Evolutionary conservation across 2,329 filamentous ascomycete genomes (phyloP), one percentile per base, ranked within the genome.

Genomic region (Fragosphaeria purpurea): DNA sequence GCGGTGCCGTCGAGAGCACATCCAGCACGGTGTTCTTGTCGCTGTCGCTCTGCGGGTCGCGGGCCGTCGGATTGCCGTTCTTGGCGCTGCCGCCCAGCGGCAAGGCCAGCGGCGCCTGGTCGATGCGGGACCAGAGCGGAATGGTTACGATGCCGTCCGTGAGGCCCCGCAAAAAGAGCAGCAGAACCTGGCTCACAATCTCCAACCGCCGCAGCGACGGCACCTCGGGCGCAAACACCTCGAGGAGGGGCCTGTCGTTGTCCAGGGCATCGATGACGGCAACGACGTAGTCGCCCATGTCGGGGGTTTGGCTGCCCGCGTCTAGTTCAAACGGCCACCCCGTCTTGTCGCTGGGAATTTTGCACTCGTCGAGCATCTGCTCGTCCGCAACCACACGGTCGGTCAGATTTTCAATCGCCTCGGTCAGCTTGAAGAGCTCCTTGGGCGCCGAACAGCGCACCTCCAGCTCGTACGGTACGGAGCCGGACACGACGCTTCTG

Each of bases 401-500:
- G 4, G 72, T 73, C 41, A 81, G 66, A 6, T 65, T 71, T 59
- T 79, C 78, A 12, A 95, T 76, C 9, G 83, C 80, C 64, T 95
- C 88, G 5, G 89, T 96, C 60, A 98, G 77, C 62, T 84, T 83
- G 67, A 95, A 94, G 7, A 97, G 74, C 65, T 96, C 91, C 54
- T 86, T 82, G 1, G 93, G 91, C 1, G 89, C 89, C 9, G 89
- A 91, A 62, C 85, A 83, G 62, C 80, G 80, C 55, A 87, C 77
- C 53, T 75, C 79, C 40, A 67, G 74, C 61, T 71, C 74, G 59
- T 74, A 77, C 44, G 70, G 73, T 53, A 77, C 83, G 55, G 72
- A 70, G 2, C 73, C 74, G 1, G 22, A 6, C 3, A 37, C 11
- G 9, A n/a, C n/a, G 10, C 22, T 34, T 6, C n/a, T 58, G 6